Conservation (phyloP, 768 basidiomycete genomes). For the Candolleomyces eurysporus region DNA sequence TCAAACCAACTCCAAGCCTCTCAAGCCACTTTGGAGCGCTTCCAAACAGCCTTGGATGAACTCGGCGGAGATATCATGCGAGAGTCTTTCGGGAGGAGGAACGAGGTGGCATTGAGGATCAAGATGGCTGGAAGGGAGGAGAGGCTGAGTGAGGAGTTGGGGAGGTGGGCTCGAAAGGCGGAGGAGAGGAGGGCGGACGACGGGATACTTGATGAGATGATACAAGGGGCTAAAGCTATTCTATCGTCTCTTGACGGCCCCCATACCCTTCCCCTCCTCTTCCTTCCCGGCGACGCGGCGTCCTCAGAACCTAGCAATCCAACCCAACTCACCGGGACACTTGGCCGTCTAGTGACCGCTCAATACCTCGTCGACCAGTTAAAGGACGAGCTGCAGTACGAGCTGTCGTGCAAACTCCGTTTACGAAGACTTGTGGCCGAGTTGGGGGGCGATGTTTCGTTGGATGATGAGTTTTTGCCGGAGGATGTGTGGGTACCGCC, state of each 20-base stretch:
- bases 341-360: conserved; percentile 52
- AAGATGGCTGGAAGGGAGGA: conserved; percentile 66
- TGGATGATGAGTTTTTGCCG: not conserved
- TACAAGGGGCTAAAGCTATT: conserved; percentile 20
- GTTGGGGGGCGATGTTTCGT: not conserved
- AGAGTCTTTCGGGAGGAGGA: conserved; percentile 68
- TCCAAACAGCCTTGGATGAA: conserved; percentile 67
- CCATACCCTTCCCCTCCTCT: conserved; percentile 19
- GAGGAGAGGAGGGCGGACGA: conserved; percentile 15
- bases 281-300: conserved; percentile 5
- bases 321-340: conserved; percentile 36
- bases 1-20: conserved; percentile 44
- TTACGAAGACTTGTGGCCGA: conserved; percentile 33
- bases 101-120: conserved; percentile 67
- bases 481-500: not conserved
- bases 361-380: conserved; percentile 50
- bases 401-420: conserved; percentile 49
- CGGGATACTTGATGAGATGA: conserved; percentile 21
- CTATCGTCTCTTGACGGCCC: conserved; percentile 26
- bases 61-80: conserved; percentile 68
- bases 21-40: conserved; percentile 39
- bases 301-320: conserved; percentile 12
- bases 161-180: conserved; percentile 54
- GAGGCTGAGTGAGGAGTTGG: conserved; percentile 48
- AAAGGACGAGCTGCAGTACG: conserved; percentile 55